Evolutionary conservation across 495 filamentous ascomycete species (phyloP).

Genomic region (Penicillium dipodomyicola): DNA sequence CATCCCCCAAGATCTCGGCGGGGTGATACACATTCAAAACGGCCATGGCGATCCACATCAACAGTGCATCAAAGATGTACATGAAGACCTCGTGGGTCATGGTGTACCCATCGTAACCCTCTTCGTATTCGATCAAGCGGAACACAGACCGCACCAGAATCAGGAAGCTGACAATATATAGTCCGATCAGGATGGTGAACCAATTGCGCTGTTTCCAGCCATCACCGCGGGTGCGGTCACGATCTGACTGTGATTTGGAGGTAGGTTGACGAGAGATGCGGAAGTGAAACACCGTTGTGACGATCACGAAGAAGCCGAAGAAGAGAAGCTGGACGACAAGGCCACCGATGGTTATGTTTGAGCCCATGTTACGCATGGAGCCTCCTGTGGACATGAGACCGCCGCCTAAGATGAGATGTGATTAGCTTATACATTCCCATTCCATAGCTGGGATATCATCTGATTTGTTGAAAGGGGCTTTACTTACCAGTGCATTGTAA

Average conservation of each 20-base stretch:
- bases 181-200: constrained; percentile 47
- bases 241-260: constrained; percentile 18
- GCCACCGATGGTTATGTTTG: constrained; percentile 45
- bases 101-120: constrained; percentile 52
- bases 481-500: constrained; percentile 31
- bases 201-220: constrained; percentile 40
- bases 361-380: constrained; percentile 25
- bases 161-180: constrained; percentile 52
- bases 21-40: constrained; percentile 47
- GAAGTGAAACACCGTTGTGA: constrained; percentile 36
- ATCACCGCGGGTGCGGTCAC: background rate
- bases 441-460: background rate
- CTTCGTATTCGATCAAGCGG: constrained; percentile 59
- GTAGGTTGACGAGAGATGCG: constrained; percentile 29
- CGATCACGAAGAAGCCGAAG: constrained; percentile 48
- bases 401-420: constrained; percentile 13
- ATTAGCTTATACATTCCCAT: background rate
- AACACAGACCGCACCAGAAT: constrained; percentile 63
- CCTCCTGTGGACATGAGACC: constrained; percentile 22
- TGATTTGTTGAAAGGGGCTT: background rate
- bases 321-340: constrained; percentile 44
- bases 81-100: constrained; percentile 56
- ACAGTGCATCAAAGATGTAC: constrained; percentile 60
- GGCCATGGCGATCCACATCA: constrained; percentile 57
- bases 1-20: constrained; percentile 28